Evolutionary conservation across 495 filamentous ascomycete species (phyloP).

Genomic region (Aspergillus nanangensis): DNA sequence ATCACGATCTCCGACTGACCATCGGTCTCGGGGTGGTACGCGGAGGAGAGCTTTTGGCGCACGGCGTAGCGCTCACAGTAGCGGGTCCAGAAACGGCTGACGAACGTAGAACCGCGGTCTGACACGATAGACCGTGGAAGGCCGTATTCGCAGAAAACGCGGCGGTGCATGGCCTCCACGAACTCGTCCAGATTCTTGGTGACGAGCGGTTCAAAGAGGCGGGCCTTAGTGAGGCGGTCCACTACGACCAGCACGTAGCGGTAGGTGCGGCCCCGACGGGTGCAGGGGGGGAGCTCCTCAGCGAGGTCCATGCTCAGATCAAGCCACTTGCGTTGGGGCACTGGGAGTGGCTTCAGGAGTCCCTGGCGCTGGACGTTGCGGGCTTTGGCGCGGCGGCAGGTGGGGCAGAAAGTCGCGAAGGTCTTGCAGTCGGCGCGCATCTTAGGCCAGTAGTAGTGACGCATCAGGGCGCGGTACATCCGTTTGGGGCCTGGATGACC

Average conservation of each 20-base stretch:
- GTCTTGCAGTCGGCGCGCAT: no score
- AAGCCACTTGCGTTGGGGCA: no score
- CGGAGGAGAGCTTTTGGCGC: conserved; percentile 13
- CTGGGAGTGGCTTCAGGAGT: no score
- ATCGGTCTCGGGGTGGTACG: conserved; percentile 25
- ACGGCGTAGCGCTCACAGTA: conserved; percentile 1
- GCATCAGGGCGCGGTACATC: no score
- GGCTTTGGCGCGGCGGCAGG: no score
- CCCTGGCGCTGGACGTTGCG: no score
- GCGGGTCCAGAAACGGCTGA: conserved; percentile 6
- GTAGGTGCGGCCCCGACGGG: not conserved
- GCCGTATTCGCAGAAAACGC: not conserved
- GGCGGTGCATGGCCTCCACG: not conserved
- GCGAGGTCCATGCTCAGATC: no score
- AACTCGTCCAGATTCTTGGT: not conserved
- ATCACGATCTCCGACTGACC: conserved; percentile 23
- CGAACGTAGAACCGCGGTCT: conserved; percentile 5
- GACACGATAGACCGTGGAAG: not conserved
- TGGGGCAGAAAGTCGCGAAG: no score
- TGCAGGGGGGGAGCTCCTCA: conserved; percentile 1
- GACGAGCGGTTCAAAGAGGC: not conserved
- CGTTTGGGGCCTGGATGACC: no score
- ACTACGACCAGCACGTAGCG: not conserved
- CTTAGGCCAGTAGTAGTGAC: no score
- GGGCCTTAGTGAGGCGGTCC: not conserved